Conservation (phyloP, 441 rosid genomes). For the Pelargonium fulgidum region DNA sequence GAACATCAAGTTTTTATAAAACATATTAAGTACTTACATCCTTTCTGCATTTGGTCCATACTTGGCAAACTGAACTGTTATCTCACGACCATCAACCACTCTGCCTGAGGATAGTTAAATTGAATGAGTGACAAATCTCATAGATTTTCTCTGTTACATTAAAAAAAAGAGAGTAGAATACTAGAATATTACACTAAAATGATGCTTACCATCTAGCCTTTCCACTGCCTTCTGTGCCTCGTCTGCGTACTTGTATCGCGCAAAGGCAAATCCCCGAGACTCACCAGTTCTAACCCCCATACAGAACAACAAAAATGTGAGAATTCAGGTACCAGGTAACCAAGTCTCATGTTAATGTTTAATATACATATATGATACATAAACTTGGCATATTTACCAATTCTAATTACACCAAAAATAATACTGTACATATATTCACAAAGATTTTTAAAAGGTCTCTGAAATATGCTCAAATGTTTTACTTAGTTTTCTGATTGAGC, state of each 20-base stretch:
- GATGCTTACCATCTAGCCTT: conserved; percentile 47
- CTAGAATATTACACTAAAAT: neutral
- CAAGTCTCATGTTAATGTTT: neutral
- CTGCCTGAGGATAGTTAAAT: conserved; percentile 37
- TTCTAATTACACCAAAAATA: too few relatives aligned
- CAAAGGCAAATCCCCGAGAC: conserved; percentile 73
- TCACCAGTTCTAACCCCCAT: conserved; percentile 49
- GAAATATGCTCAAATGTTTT: too few relatives aligned
- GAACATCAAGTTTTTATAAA: neutral
- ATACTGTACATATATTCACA: too few relatives aligned
- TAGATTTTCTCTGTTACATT: neutral
- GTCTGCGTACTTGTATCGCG: conserved; percentile 62
- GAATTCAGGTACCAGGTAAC: neutral
- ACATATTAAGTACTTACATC: conserved; percentile 34
- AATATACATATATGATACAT: neutral
- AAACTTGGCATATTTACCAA: neutral
- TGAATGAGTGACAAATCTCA: neutral
- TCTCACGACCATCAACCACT: conserved; percentile 71
- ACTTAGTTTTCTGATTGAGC: neutral
- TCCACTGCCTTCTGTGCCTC: conserved; percentile 77
- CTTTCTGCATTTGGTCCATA: conserved; percentile 71
- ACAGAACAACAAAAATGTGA: neutral
- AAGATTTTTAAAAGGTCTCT: too few relatives aligned
- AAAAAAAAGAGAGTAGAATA: neutral
- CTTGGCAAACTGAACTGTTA: conserved; percentile 67